These are phyloP conservation scores for Aquilaria sinensis DNA, from an alignment of 345 rosid genomes.

Conservation along the genomic window DNA sequence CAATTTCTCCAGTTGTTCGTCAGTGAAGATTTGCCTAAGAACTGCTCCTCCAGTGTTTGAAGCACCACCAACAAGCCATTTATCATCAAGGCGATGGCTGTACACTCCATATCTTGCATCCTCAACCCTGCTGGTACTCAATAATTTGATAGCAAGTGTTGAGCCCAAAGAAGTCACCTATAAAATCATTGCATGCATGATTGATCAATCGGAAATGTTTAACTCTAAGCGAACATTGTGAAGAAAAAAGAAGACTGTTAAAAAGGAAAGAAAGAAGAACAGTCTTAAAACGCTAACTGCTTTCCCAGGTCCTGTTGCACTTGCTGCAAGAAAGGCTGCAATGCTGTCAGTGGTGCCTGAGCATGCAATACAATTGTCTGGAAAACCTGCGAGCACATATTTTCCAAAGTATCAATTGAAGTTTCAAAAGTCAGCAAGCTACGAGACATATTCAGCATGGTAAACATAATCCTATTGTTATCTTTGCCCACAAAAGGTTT, in stretches of 20 bases:
- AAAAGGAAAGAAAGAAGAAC: conserved; percentile 1
- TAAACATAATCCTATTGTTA: too few relatives aligned
- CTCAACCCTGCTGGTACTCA: conserved; percentile 73
- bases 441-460: too few relatives aligned
- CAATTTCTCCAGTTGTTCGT: conserved; percentile 56
- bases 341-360: conserved; percentile 93
- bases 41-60: conserved; percentile 97
- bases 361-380: conserved; percentile 65
- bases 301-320: conserved; percentile 75
- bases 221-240: not conserved
- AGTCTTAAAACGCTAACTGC: conserved; percentile 46
- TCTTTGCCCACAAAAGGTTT: too few relatives aligned
- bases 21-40: conserved; percentile 71
- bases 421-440: conserved; percentile 7
- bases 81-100: conserved; percentile 91
- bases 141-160: conserved; percentile 82
- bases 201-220: not conserved
- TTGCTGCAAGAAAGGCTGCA: conserved; percentile 96
- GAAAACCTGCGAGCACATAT: conserved; percentile 52
- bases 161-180: conserved; percentile 95
- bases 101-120: conserved; percentile 93
- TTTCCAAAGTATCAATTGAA: conserved; percentile 4
- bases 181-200: not conserved
- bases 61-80: conserved; percentile 99
- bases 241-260: not conserved